Evolutionary conservation across 345 rosid genomes (phyloP), one percentile per base, ranked within the genome.

Genomic region (Pistacia vera): DNA sequence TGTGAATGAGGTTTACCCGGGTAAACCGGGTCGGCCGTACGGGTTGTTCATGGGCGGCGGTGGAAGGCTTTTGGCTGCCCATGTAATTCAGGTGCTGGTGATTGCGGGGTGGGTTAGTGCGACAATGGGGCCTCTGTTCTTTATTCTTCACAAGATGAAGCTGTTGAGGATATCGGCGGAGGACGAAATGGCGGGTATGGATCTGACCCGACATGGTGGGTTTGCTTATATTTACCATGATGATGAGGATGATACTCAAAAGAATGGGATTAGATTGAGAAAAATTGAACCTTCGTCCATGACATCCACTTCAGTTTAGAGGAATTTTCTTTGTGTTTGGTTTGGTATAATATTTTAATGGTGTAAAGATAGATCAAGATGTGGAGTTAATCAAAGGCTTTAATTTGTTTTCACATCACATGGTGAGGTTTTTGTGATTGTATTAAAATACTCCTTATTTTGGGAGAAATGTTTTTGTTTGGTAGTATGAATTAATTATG

Each of bases 1-100:
- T 33, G 87, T 91, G 22, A 77, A 68, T 33, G 85, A 93, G 71
- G 88, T 93, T 2, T 95, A 93, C 66, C 81, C 88, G 6, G 44
- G 14, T 2, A 77, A 68, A 33, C 75, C 76, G 30, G 85, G 64
- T 5, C 79, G 89, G 10, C 90, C 82, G 0, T 85, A 93, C 61
- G 97, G 98, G 59, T 64, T 95, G 67, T 82, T 95, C 18, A 93
- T 90, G 98, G 97, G 98, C 0, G 98, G 98, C 2, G 97, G 97
- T 1, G 93, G 97, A 41, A 90, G 58, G 85, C 88, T 95, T 5
- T 70, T 95, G 78, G 98, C 79, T 10, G 98, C 98, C 25, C 95
- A 95, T 55, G 4, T 95, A n/a, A 81, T 93, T 12, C 92, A 93
- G 62, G 85, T 95, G 30, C 2, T 93, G 64, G 97, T 90, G 55